Base-by-base conservation (phyloP, 495 filamentous ascomycete genomes). In the Penicillium paradoxum region DNA sequence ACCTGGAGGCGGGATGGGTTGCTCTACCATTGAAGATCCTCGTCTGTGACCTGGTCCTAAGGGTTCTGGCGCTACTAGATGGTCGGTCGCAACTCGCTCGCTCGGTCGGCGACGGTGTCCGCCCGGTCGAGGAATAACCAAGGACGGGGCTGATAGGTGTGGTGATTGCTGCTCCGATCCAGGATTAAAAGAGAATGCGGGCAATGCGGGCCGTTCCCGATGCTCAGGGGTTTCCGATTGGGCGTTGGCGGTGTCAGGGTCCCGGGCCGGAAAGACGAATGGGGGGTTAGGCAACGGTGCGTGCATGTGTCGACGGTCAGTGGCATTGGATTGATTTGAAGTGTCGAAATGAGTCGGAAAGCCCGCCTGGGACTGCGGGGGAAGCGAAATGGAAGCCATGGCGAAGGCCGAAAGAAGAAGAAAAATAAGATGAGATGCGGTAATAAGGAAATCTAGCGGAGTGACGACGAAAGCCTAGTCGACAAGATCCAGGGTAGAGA, bases 51-150 rank as follows among this genome's bases (percentile, higher is more conserved):
- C 86, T 9, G 79, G 69, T 63, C 82, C 85, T 65, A 83, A 67
- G 29, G 83, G 63, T 3, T 74, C 77, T 32, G 82, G 76, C 36
- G 79, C 76, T 32, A 77, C 68, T 38, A 80, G 79, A 19, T 82
- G 83, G 58, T 88, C 88, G 21, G 82, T 85, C 22, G 87, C 89
- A 39, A 92, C 83, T 58, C 90, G 87, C 69, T 91, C 88, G 63
- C 88, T 91, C 6, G 78, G 83, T 38, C 85, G 84, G 54, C 90
- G 78, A 47, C 84, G 78, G 62, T 95, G 89, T 24, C 84, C 82
- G 15, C 65, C 73, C 2, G 79, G 59, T 48, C 58, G 72, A 63
- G 64, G 63, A 50, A 51, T 56, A 6, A 68, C 56, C 37, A 54
- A 56, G 4, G 46, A 49, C 13, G 68, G 76, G 53, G 45, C 65